These are phyloP conservation scores for Dactylorhiza incarnata DNA, from an alignment of 106 monocot species.

Conservation along the genomic window DNA sequence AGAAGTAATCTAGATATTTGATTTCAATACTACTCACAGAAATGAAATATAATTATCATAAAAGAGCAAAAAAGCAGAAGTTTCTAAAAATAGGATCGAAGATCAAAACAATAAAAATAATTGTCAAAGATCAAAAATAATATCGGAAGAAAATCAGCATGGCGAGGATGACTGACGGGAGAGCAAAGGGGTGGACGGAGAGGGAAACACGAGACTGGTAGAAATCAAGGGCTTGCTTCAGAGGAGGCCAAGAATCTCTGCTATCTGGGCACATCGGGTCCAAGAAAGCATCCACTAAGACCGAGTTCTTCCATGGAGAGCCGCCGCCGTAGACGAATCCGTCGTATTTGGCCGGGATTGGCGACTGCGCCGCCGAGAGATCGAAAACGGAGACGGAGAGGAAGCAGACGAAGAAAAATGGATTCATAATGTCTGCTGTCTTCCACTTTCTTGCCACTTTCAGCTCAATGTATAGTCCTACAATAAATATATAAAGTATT, in stretches of 20 bases:
- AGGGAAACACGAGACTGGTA: conserved; percentile 45
- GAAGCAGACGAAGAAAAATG: conserved; percentile 3
- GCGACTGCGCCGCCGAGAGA: conserved; percentile 10
- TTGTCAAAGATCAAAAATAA: not conserved
- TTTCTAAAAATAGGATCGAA: not conserved
- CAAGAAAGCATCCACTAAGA: conserved; percentile 79
- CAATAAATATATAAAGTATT: not conserved
- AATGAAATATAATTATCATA: too few relatives aligned
- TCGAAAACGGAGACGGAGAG: not conserved
- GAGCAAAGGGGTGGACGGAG: conserved; percentile 74
- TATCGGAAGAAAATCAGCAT: not conserved
- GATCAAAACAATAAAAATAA: not conserved
- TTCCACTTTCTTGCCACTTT: not conserved
- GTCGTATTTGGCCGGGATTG: conserved; percentile 39
- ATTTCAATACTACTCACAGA: too few relatives aligned
- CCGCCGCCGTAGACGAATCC: conserved; percentile 12
- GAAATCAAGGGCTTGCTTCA: conserved; percentile 36
- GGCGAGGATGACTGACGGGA: conserved; percentile 43
- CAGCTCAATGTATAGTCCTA: not conserved
- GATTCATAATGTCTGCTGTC: too few relatives aligned
- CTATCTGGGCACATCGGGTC: conserved; percentile 90
- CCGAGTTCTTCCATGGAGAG: conserved; percentile 22
- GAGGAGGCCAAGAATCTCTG: conserved; percentile 71
- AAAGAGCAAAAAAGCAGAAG: too few relatives aligned
- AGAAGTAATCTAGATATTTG: too few relatives aligned